These are phyloP conservation scores for Mycena amicta DNA, from an alignment of 768 basidiomycete species.

Conservation along the genomic window DNA sequence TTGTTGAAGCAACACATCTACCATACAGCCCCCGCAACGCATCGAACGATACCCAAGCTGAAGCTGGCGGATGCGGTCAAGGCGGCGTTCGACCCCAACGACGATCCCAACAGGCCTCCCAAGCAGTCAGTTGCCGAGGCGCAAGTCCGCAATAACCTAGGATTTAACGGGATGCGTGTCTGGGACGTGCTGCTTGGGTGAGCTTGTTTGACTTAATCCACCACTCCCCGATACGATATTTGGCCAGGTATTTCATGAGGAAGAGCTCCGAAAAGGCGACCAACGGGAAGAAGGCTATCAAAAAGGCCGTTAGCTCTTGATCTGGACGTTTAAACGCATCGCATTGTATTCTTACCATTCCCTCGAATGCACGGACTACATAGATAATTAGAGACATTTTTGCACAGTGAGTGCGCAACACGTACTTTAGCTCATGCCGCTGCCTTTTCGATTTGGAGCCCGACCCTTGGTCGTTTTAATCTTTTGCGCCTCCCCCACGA, in stretches of 20 bases:
- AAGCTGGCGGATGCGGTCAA: slow-evolving; percentile 46
- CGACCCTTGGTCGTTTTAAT: slow-evolving; percentile 67
- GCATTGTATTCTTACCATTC: neutral
- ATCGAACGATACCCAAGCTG: slow-evolving; percentile 51
- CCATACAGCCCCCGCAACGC: slow-evolving; percentile 56
- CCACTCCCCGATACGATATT: slow-evolving; percentile 4
- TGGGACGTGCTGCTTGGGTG: slow-evolving; percentile 58
- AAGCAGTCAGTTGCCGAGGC: slow-evolving; percentile 60
- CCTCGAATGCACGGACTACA: neutral
- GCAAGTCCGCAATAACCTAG: slow-evolving; percentile 43
- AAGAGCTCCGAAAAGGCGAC: slow-evolving; percentile 43
- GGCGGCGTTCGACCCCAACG: slow-evolving; percentile 53
- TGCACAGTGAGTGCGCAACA: neutral
- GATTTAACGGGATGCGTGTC: slow-evolving; percentile 54
- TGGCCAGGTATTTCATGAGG: slow-evolving; percentile 47
- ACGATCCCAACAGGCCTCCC: slow-evolving; percentile 49
- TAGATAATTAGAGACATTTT: neutral
- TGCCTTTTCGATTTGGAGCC: slow-evolving; percentile 50
- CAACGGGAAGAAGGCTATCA: slow-evolving; percentile 31
- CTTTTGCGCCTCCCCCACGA: slow-evolving; percentile 91
- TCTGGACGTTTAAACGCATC: neutral
- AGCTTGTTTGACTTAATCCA: slow-evolving; percentile 16
- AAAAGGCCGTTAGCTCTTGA: slow-evolving; percentile 22
- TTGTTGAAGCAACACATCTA: slow-evolving; percentile 60
- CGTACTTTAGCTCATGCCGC: slow-evolving; percentile 38